phyloP scores from a whole-genome alignment of 208 protist genomes.

The Leishmania tarentolae region DNA sequence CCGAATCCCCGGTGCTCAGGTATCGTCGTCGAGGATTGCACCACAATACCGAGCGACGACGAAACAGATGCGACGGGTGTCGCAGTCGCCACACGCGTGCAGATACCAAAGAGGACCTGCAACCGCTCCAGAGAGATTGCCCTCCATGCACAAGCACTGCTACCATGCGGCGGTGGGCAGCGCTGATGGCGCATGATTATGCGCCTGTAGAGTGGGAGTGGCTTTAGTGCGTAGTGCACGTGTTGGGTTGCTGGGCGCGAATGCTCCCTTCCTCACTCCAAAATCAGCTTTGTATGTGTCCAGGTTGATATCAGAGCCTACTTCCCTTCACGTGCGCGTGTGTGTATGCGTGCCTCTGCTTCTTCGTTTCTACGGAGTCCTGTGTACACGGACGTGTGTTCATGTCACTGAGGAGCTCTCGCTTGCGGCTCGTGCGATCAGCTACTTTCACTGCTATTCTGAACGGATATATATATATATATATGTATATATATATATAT shows the following conservation, averaged over 20 bases:
- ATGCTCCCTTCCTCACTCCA: background rate
- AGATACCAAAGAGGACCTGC: background rate
- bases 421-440: too few relatives aligned
- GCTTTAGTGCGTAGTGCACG: background rate
- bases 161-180: background rate
- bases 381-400: background rate
- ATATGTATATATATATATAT: slow-evolving; percentile 1
- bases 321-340: background rate
- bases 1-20: background rate
- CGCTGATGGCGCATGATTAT: background rate
- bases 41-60: background rate
- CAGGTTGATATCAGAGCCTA: background rate
- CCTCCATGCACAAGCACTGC: background rate
- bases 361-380: background rate
- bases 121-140: background rate
- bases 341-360: background rate
- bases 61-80: background rate
- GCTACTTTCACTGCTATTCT: too few relatives aligned
- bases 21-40: background rate
- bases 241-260: background rate
- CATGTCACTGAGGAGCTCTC: background rate
- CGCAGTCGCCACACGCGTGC: too few relatives aligned
- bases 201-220: background rate
- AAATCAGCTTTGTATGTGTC: background rate
- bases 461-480: too few relatives aligned